Evolutionary conservation across 306 rosid genomes (phyloP), one percentile per base, ranked within the genome.

Genomic region (Vigna hirtella): DNA sequence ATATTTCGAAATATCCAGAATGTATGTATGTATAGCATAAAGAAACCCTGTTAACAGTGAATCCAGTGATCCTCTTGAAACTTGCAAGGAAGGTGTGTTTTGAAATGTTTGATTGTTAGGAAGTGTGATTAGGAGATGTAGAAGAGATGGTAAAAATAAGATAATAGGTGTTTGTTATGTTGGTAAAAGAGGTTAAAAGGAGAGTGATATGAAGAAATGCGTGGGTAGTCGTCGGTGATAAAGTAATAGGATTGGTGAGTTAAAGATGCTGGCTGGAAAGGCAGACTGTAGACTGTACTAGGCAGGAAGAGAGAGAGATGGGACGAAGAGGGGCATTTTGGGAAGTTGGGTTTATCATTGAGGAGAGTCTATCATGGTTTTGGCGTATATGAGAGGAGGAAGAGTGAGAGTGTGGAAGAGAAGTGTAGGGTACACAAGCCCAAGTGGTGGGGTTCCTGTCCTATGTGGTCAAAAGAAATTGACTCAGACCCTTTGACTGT

Each of bases 391-490:
- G 72, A 10, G 20, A 4, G 24, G 30, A 30, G 15, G 42, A 8
- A 2, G 47, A 42, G 77, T 8, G 34, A 62, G 67, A 38, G 76
- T 40, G 45, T 40, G 45, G 12, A 9, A 40, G 45, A 40, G 47
- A 42, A 17, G 26, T 0, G 22, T 43, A 40, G 78, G 50, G 76
- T 32, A 63, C 48, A 72, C 4, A 17, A 24, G 45, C 32, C 53
- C 58, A 63, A 75, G 79, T 72, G 80, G 85, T 53, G 77, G 82
- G 70, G 72, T 76, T n/a, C 3, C 66, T 26, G 87, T 74, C 81
- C 76, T 80, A 84, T 77, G 45, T 81, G 83, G 88, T 85, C 88
- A 85, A 85, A 85, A 85, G 85, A 66, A 78, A 59, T 85, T 85
- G 81, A 81, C 77, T 81, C 78, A 67, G 66, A 79, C 43, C 40